These are phyloP conservation scores for Talaromyces sp. DNA, from an alignment of 2,329 filamentous ascomycete genomes.

Conservation along the genomic window DNA sequence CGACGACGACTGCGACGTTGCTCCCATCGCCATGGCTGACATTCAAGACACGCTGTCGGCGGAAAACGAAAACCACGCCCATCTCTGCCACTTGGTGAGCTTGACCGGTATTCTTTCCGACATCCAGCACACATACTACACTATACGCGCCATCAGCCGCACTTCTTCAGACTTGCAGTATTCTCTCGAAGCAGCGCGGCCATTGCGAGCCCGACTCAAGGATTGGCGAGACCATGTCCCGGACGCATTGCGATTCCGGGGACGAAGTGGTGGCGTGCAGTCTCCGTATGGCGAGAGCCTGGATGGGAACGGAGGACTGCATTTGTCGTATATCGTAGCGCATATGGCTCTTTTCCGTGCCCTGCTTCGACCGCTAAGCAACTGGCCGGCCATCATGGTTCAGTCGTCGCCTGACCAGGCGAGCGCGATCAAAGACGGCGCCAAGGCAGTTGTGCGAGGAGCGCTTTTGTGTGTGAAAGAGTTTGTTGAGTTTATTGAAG, in stretches of 20 bases:
- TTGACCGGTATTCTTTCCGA: not conserved
- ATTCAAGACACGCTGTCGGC: not conserved
- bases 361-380: not conserved
- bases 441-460: not conserved
- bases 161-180: not conserved
- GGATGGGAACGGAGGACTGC: not conserved
- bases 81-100: not conserved
- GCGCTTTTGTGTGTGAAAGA: not conserved
- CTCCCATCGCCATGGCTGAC: not conserved
- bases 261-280: not conserved
- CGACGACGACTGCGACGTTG: not conserved
- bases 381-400: not conserved
- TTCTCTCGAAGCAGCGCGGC: not conserved
- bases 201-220: not conserved
- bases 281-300: not conserved
- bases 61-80: not conserved
- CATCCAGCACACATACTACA: not conserved
- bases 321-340: conserved; percentile 1
- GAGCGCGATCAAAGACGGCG: not conserved
- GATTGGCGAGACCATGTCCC: not conserved
- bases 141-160: not conserved
- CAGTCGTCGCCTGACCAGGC: not conserved
- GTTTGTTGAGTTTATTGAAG: conserved; percentile 3
- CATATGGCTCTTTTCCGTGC: not conserved
- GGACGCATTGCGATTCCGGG: not conserved